Evolutionary conservation across 2,329 filamentous ascomycete species (phyloP).

Genomic region (Fusarium ramigenum): DNA sequence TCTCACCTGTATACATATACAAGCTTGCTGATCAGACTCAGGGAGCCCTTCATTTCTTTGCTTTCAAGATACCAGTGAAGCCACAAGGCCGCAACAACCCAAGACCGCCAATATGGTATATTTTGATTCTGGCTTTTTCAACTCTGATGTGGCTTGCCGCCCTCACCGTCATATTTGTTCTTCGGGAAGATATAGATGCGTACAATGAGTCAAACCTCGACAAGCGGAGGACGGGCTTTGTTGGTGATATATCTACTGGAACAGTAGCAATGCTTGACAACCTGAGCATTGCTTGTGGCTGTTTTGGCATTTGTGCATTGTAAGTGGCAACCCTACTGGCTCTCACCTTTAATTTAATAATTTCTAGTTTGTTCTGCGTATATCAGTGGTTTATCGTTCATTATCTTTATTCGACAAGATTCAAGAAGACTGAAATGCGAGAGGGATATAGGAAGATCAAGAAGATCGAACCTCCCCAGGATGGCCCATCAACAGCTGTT

Average conservation of each 20-base stretch:
- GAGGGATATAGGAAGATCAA: slow-evolving; percentile 23
- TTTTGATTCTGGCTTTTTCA: slow-evolving; percentile 7
- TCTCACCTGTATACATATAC: no score
- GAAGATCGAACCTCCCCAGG: not conserved
- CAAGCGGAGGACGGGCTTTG: not conserved
- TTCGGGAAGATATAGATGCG: not conserved
- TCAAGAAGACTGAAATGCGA: slow-evolving; percentile 16
- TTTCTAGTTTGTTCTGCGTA: slow-evolving; percentile 9
- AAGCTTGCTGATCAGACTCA: not conserved
- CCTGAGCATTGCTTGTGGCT: slow-evolving; percentile 23
- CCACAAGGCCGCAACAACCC: slow-evolving; percentile 5
- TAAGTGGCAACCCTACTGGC: not conserved
- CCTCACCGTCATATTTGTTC: slow-evolving; percentile 12
- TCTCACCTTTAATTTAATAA: not conserved
- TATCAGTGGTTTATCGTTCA: slow-evolving; percentile 25
- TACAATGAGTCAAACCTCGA: not conserved
- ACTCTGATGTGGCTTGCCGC: slow-evolving; percentile 15
- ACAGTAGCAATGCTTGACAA: slow-evolving; percentile 20
- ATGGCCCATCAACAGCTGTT: not conserved
- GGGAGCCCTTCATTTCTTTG: slow-evolving; percentile 21
- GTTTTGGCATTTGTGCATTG: slow-evolving; percentile 29
- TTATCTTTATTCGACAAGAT: slow-evolving; percentile 6
- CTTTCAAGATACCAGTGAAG: not conserved
- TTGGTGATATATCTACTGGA: slow-evolving; percentile 7
- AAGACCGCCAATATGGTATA: slow-evolving; percentile 18